phyloP scores from a whole-genome alignment of 2,329 filamentous ascomycete genomes.

The Talaromyces islandicus region DNA sequence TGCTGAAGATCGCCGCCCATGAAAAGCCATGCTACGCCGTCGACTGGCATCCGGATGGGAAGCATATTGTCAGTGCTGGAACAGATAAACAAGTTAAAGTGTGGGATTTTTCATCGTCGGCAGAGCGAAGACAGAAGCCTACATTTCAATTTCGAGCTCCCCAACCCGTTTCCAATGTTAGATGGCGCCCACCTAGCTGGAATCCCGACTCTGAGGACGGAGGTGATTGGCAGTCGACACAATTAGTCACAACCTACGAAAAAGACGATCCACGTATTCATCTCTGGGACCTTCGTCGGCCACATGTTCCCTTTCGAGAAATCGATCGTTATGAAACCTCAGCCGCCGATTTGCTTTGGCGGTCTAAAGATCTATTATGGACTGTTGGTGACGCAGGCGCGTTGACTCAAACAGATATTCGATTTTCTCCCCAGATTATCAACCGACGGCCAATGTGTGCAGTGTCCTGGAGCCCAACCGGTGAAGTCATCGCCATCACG shows the following conservation, averaged over 20 bases:
- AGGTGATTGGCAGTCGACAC: conserved; percentile 55
- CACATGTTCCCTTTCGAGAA: conserved; percentile 57
- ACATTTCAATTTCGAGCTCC: conserved; percentile 54
- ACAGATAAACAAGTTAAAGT: conserved; percentile 58
- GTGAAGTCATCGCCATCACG: conserved; percentile 50
- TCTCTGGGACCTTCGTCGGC: conserved; percentile 59
- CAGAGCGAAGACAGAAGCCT: conserved; percentile 54
- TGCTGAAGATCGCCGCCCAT: conserved; percentile 58
- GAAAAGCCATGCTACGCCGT: conserved; percentile 56
- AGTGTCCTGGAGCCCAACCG: conserved; percentile 52
- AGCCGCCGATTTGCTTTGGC: conserved; percentile 58
- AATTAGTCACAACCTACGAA: conserved; percentile 58
- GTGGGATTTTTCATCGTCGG: conserved; percentile 56
- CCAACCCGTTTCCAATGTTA: conserved; percentile 55
- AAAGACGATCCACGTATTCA: conserved; percentile 56
- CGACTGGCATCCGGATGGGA: conserved; percentile 64
- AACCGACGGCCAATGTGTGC: conserved; percentile 53
- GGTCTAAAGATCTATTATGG: conserved; percentile 59
- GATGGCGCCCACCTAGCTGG: conserved; percentile 58
- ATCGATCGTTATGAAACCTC: conserved; percentile 51
- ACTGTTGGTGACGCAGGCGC: conserved; percentile 56
- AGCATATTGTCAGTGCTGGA: conserved; percentile 58
- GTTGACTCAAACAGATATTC: conserved; percentile 58
- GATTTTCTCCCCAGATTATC: conserved; percentile 53
- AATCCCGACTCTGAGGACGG: conserved; percentile 46